Percentiles rank a stretch among this genome's conserved stretches.
Evolutionary conservation across 176 grass and related monocot genomes (phyloP).

Genomic region (Oryza nivara): DNA sequence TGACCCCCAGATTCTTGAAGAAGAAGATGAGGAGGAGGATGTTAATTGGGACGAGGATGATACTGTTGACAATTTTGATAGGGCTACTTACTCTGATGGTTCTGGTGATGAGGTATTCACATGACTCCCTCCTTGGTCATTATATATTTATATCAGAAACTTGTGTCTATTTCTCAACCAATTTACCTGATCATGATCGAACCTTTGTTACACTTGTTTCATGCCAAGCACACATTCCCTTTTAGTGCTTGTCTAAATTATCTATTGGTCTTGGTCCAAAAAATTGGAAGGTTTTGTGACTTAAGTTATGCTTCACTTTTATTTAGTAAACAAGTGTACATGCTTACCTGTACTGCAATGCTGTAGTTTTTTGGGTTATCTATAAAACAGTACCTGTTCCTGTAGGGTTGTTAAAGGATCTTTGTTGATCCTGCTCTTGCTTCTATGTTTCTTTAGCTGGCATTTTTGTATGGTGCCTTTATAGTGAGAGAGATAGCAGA

Average conservation of each 20-base stretch:
- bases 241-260: not conserved
- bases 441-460: too few species aligned
- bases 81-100: constrained; percentile 36
- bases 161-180: not conserved
- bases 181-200: not conserved
- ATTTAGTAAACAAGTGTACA: not conserved
- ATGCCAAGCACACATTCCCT: not conserved
- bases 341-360: not conserved
- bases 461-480: too few species aligned
- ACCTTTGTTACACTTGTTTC: not conserved
- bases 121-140: not conserved
- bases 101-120: constrained; percentile 68
- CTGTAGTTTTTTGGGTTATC: not conserved
- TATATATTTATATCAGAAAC: too few species aligned
- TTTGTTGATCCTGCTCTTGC: too few species aligned
- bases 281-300: not conserved
- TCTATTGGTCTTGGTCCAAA: not conserved
- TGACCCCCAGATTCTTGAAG: too few species aligned
- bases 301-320: not conserved
- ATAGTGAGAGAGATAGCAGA: not conserved
- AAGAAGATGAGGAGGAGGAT: constrained; percentile 25
- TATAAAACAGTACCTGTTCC: too few species aligned
- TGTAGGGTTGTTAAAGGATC: too few species aligned
- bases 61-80: constrained; percentile 23
- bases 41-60: constrained; percentile 53